Evolutionary conservation across 169 alveolate genomes (phyloP).

Genomic region (Cystoisospora suis): DNA sequence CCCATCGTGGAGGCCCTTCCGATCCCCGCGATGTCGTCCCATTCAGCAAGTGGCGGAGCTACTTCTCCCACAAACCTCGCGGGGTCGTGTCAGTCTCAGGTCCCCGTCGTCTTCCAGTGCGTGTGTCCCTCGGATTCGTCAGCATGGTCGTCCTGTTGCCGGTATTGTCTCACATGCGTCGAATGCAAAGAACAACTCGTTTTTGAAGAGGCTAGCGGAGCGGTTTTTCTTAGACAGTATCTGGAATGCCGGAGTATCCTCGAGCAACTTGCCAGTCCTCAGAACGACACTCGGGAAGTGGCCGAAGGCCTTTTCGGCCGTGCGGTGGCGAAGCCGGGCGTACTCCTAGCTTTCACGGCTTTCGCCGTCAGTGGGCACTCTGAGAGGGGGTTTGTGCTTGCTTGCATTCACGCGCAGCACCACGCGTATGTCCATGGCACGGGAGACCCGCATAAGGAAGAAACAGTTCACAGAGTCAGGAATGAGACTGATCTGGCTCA

Average conservation of each 20-base stretch:
- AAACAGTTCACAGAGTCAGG: too few species aligned
- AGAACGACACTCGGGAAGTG: not conserved
- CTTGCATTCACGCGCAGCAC: constrained; percentile 40
- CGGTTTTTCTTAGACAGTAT: not conserved
- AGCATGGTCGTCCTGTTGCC: constrained; percentile 23
- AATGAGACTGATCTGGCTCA: too few species aligned
- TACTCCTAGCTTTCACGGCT: constrained; percentile 22
- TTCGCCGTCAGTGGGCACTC: constrained; percentile 15
- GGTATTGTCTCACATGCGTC: not conserved
- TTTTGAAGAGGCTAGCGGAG: not conserved
- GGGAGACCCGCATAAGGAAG: not conserved
- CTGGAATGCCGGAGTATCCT: constrained; percentile 10
- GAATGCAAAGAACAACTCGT: constrained; percentile 6
- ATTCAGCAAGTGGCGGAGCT: too few species aligned
- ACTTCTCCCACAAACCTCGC: too few species aligned
- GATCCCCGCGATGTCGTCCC: too few species aligned
- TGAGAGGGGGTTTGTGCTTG: constrained; percentile 23
- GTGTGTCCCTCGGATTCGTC: not conserved
- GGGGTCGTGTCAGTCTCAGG: too few species aligned
- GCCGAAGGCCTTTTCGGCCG: not conserved
- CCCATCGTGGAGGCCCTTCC: too few species aligned
- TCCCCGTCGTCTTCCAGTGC: too few species aligned
- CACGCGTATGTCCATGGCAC: not conserved
- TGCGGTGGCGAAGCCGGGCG: not conserved
- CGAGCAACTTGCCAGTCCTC: not conserved